Evolutionary conservation across 2,329 filamentous ascomycete species (phyloP), one percentile per base, ranked within the genome.

Genomic region (Thielaviopsis populi): DNA sequence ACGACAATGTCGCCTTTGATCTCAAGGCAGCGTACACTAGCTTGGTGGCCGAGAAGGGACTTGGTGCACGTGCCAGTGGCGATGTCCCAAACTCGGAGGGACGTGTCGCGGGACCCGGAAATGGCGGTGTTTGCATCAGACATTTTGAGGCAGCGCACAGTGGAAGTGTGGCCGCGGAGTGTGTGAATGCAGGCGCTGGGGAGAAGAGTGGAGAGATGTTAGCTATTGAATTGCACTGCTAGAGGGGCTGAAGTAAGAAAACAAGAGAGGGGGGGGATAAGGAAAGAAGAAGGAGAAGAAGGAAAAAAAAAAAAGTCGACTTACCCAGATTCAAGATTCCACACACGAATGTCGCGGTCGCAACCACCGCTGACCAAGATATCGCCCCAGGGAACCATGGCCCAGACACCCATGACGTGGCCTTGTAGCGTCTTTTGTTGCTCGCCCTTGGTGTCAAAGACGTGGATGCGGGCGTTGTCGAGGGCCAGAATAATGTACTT

Each of bases 341-440:
- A 99, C 5, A 99, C 94, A 65, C 94, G 83, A 33, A 99, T 94
- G 72, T 99, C 94, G 66, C 94, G 84, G 76, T 99, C 94, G 73
- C 94, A 99, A 5, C 94, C 94, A 70, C 94, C 94, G 70, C 91
- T 96, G 66, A 99, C 94, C 67, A 99, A 80, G 62, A 89, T 87
- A 73, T 99, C 92, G 66, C 89, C 92, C 89, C 91, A 96, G 6
- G 94, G 94, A 27, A 99, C 91, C 92, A 99, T 97, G 59, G 94
- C 94, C 94, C 94, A 99, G 22, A 99, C 94, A 48, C 94, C 94
- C 94, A 99, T 99, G 54, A 97, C 89, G 76, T 99, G 94, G 11
- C 94, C 94, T 71, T 94, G 87, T 33, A 99, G 77, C 1, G 90
- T 96, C 72, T 91, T 89, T 69, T 95, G 85, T 68, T 90, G 85